These are phyloP conservation scores for Epichloe hybrida DNA, from an alignment of 2,329 filamentous ascomycete genomes.

Conservation along the genomic window DNA sequence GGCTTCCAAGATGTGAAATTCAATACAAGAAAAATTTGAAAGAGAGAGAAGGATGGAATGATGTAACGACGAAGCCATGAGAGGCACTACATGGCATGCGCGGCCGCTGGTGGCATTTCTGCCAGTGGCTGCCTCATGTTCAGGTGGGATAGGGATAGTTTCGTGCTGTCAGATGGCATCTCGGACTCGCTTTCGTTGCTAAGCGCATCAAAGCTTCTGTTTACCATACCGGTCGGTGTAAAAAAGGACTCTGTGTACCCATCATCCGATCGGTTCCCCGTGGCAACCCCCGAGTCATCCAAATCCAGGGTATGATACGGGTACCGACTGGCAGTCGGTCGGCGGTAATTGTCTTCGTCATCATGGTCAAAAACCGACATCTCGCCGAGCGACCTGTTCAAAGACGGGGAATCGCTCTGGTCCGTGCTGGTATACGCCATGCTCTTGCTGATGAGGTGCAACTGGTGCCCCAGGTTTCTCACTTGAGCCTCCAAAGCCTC, in stretches of 20 bases:
- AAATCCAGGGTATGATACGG: slow-evolving; percentile 2
- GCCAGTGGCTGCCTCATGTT: slow-evolving; percentile 27
- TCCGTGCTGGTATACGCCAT: slow-evolving; percentile 10
- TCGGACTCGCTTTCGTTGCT: slow-evolving; percentile 26
- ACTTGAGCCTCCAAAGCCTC: slow-evolving; percentile 43
- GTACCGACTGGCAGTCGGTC: background rate
- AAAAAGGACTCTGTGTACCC: slow-evolving; percentile 36
- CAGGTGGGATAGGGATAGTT: slow-evolving; percentile 49
- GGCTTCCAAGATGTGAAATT: background rate
- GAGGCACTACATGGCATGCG: slow-evolving; percentile 12
- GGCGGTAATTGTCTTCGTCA: slow-evolving; percentile 20
- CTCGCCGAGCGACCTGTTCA: slow-evolving; percentile 22
- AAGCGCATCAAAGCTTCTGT: slow-evolving; percentile 25
- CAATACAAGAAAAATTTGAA: background rate
- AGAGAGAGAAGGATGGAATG: background rate
- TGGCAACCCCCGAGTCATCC: slow-evolving; percentile 25
- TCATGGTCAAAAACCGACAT: slow-evolving; percentile 30
- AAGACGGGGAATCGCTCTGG: slow-evolving; percentile 18
- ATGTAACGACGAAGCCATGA: too few species aligned
- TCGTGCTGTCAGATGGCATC: slow-evolving; percentile 43
- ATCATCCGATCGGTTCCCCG: slow-evolving; percentile 26
- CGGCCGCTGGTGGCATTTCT: slow-evolving; percentile 10
- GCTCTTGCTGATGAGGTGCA: slow-evolving; percentile 33
- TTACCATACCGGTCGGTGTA: slow-evolving; percentile 35
- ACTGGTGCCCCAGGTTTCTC: slow-evolving; percentile 34